A percentile compares a stretch with the other conserved stretches of the same genome.
Evolutionary conservation across 331 rosid species (phyloP).

Genomic region (Quercus lobata): DNA sequence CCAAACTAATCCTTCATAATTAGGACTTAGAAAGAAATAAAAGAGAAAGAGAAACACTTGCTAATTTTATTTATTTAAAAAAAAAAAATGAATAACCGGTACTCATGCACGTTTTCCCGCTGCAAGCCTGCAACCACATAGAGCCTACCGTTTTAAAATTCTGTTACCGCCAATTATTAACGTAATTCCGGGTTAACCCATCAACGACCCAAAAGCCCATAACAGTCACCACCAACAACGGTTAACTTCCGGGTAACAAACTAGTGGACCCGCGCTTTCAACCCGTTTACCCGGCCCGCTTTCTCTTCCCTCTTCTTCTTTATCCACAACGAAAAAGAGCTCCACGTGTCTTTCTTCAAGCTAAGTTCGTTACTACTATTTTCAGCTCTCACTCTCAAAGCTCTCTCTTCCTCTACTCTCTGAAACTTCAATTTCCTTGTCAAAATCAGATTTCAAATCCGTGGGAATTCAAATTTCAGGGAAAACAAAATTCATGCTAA

Average conservation of each 20-base stretch:
- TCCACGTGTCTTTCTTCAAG: constrained; percentile 37
- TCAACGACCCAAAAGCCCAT: background rate
- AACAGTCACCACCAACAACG: background rate
- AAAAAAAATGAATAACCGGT: too few relatives aligned
- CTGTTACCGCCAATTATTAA: constrained; percentile 6
- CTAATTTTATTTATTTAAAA: too few relatives aligned
- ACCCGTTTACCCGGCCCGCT: background rate
- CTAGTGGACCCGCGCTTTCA: background rate
- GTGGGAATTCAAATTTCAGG: background rate
- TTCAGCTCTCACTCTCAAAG: background rate
- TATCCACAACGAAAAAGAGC: constrained; percentile 26
- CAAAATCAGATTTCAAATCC: background rate
- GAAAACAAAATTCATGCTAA: constrained; percentile 17
- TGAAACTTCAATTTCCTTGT: constrained; percentile 14
- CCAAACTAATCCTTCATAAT: too few relatives aligned
- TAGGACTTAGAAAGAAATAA: too few relatives aligned
- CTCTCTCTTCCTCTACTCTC: background rate
- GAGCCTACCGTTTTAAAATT: constrained; percentile 4
- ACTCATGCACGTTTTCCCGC: constrained; percentile 16
- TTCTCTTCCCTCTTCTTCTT: background rate
- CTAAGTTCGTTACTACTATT: background rate
- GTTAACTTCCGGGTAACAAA: background rate
- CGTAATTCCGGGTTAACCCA: background rate
- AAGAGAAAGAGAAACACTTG: background rate
- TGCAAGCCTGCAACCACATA: background rate